Base-by-base conservation (phyloP, 805 yeast genomes). In the Kuraishia cidri region DNA sequence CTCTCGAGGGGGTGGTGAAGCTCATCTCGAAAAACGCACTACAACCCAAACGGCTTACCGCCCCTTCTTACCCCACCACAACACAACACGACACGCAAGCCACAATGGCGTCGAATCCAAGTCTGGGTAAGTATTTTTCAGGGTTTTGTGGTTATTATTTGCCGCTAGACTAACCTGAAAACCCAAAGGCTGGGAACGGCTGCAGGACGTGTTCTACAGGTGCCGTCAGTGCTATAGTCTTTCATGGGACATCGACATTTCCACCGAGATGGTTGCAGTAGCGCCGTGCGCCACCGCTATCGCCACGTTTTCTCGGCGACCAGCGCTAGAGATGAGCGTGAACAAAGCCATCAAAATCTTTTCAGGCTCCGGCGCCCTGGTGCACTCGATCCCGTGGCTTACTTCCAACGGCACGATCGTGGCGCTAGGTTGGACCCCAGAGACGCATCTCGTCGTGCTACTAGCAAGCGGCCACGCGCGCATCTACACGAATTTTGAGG, bases 131-230 rank as follows among this genome's bases (percentile, higher is more conserved):
- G 45, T 39, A 24, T 11, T 12, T 10, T 2, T 5, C 10, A 21
- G n/a, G 26, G 13, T 11, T 10, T 7, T 10, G 12, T 13, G 20
- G 12, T 6, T 22, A 6, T 6, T n/a, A n/a, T n/a, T 10, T 14
- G 24, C 31, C 23, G 14, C 21, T 5, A 27, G 14, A 24, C 34
- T 23, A 22, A 47, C 44, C 45, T 61, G 3, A 60, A 53, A 74
- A 73, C 62, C 69, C 42, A 48, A 66, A 39, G 69, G 68, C 28
- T 87, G 97, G 97, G 95, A 86, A 51, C 69, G 79, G 41, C 65
- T 87, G 13, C 76, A 73, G 34, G 74, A 75, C 51, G 79, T 74
- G 7, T 84, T 71, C 50, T 87, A 85, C 43, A 62, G 81, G 35
- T 64, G 68, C 12, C 54, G 78, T 34, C 67, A 72, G 13, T 77